Evolutionary conservation across 257 asterid species (phyloP).

Genomic region (Osmanthus fragrans): DNA sequence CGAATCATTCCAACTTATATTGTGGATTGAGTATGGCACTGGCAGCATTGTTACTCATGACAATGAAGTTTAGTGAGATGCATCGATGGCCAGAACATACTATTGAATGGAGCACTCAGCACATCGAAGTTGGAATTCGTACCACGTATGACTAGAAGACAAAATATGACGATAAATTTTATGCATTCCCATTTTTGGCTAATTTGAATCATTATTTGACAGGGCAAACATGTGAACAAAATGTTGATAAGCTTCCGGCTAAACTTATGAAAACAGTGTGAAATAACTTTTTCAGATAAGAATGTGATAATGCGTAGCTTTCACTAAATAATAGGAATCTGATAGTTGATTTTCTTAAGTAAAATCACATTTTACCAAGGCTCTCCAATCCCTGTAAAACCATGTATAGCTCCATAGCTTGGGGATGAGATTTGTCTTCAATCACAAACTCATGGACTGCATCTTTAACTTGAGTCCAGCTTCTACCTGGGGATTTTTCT

Average conservation of each 20-base stretch:
- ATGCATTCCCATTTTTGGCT: neutral
- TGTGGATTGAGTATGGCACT: neutral
- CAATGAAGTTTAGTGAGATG: neutral
- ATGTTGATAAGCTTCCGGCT: neutral
- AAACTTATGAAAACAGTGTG: no score
- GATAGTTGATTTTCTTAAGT: no score
- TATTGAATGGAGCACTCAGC: neutral
- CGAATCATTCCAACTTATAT: neutral
- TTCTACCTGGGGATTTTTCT: constrained; percentile 44
- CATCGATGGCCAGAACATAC: neutral
- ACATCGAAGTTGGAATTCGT: neutral
- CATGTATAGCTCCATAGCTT: constrained; percentile 28
- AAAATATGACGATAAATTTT: neutral
- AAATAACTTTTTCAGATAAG: neutral
- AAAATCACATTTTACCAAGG: constrained; percentile 12
- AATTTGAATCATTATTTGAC: neutral
- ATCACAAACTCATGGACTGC: constrained; percentile 41
- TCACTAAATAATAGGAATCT: no score
- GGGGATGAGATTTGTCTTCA: constrained; percentile 25
- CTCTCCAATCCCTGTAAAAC: constrained; percentile 36
- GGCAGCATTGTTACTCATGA: neutral
- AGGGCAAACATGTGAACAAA: neutral
- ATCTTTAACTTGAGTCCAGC: constrained; percentile 52
- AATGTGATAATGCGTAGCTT: neutral
- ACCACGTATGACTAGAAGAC: neutral